Base-by-base conservation (phyloP, 2,329 filamentous ascomycete genomes). In the Fusarium stilboides region DNA sequence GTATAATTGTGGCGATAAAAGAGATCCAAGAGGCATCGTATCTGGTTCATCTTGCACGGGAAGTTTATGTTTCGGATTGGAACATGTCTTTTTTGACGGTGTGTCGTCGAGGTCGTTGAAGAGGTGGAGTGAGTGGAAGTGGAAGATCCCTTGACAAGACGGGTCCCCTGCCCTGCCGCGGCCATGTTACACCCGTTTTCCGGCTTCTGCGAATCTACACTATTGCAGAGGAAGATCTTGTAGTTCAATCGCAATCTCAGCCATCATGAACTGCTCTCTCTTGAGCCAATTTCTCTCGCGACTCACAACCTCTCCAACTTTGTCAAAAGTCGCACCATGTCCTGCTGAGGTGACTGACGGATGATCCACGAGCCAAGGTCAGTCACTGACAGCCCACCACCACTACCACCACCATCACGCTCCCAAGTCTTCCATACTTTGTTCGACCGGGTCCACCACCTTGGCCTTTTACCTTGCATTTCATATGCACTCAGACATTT, bases 51-150 rank as follows among this genome's bases (percentile, higher is more conserved):
- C 28, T 19, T 45, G 31, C 26, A 37, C n/a, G 28, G 31, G 36
- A 22, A 28, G 20, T 31, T 51, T 33, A 42, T 66, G 66, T 58
- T 69, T 69, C 44, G 56, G 24, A 26, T 12, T 58, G 56, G 45
- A 69, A 56, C 58, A 59, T 55, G 62, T 66, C 65, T n/a, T n/a
- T 55, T 57, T 45, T 55, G 57, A 67, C 66, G 36, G 66, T 69
- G 66, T 69, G 65, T 69, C 56, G 65, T 69, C 65, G 65, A 69
- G 49, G 65, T 56, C 37, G 65, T 67, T 45, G 42, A 62, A 52
- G 52, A 69, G 62, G 60, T 68, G 65, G 59, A 56, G 64, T 55
- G 56, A 12, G 28, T 57, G 54, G 43, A 20, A 49, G 37, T 64
- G 44, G 52, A 43, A 69, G 66, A 69, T 69, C 57, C 66, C 62